Base-by-base conservation (phyloP, 768 basidiomycete genomes). In the Mrakia gelida region DNA sequence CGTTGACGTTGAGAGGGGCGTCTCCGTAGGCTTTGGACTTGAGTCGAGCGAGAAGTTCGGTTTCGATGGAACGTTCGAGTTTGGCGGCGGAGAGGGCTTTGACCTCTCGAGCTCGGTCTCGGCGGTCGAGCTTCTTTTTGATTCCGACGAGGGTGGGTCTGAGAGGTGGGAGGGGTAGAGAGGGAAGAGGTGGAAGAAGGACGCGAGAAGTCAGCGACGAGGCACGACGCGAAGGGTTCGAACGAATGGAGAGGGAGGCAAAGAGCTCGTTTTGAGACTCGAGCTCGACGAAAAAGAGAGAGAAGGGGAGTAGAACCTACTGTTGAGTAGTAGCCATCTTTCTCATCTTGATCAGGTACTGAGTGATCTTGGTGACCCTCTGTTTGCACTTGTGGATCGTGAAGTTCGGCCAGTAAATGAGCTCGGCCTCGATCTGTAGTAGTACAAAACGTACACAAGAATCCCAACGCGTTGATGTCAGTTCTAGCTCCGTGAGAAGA, bases 301-400 rank as follows among this genome's bases (percentile, higher is more conserved):
- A 61, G 34, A 11, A 30, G 28, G 23, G 56, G 56, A 61, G 34
- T 86, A 21, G 15, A 52, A 83, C 92, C 81, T 75, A 95, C 95
- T 93, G 91, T 85, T 93, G 89, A 26, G 91, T 90, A 76, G 95
- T 87, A 81, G 92, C 92, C 79, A 96, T 85, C 62, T 92, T 90
- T 78, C 96, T 89, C 95, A 98, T 97, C 87, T 97, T 95, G 85
- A 98, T 98, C 80, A 99, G 89, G 83, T 98, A 98, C 84, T 99
- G 97, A 0, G 96, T 98, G 81, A 99, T 98, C 87, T 98, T 99
- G 16, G 97, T 99, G 43, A 98, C 88, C 65, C 97, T 90, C 86
- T 99, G 97, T 87, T 99, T 99, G 89, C 97, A 98, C 86, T 98
- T 98, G 87, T 98, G 97, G 75, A 95, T 92, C 45, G 90, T 90